Evolutionary conservation across 1,284 basidiomycete species (phyloP), one percentile per base, ranked within the genome.

Genomic region (Heterobasidion annosum): DNA sequence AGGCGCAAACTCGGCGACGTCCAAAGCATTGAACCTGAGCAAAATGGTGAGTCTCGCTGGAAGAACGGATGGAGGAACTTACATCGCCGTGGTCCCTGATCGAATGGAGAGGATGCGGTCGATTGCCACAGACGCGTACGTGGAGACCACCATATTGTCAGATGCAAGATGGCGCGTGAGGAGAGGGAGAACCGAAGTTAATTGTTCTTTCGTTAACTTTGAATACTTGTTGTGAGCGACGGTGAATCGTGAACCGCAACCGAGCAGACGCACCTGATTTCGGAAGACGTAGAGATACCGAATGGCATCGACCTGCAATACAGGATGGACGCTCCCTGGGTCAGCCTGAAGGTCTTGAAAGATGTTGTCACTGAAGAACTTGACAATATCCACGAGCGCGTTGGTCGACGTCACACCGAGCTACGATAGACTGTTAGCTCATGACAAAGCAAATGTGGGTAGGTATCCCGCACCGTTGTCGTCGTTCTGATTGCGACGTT

Each of bases 291-390:
- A 81, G 51, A 97, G 70, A 73, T 92, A 97, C 54, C 92, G 87
- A 68, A 99, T 98, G 3, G 95, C 94, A 68, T 98, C 94, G 37
- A 97, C 94, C 64, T 95, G 92, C 44, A 99, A 75, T 62, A 99
- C 93, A 4, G 94, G 90, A 65, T 97, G 88, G 0, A 91, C 85
- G 13, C 75, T 72, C 1, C 82, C 81, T 3, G 78, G 73, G 1
- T 74, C 71, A 1, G 88, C 85, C 67, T 95, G 88, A 46, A 98
- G 72, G 69, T 99, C 97, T 60, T 85, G 75, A 65, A 88, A 91
- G 13, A 99, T 88, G 67, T 98, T 84, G 49, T 94, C 84, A 10
- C 89, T 91, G 73, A 99, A 99, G 76, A 98, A 98, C 61, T 92
- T 80, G 61, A 99, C 91, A 25, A 99, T 89, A 66, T 99, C 89